These are phyloP conservation scores for Botrytis deweyae DNA, from an alignment of 2,329 filamentous ascomycete genomes.

Conservation along the genomic window DNA sequence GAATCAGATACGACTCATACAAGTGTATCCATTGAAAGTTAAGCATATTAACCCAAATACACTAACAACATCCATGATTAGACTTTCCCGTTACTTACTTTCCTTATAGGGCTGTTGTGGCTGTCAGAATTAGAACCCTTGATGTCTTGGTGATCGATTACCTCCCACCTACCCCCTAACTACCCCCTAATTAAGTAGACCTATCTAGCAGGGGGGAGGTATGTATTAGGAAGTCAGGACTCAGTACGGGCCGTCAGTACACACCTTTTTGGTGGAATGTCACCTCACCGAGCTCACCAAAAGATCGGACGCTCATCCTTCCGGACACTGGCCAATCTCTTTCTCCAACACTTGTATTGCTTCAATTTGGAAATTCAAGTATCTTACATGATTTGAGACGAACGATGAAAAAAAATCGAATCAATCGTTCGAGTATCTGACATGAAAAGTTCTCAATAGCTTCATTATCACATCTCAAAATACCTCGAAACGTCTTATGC, in stretches of 20 bases:
- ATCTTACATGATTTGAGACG: conserved; percentile 13
- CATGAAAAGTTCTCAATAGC: conserved; percentile 4
- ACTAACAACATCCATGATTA: neutral
- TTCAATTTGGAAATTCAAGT: neutral
- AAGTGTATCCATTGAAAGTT: neutral
- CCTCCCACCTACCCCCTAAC: neutral
- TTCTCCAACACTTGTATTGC: conserved; percentile 18
- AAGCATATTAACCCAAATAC: neutral
- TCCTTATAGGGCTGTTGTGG: conserved; percentile 14
- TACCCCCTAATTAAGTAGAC: neutral
- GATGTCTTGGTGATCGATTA: conserved; percentile 1
- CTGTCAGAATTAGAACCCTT: conserved; percentile 17
- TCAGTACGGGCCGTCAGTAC: neutral
- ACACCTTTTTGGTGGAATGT: neutral
- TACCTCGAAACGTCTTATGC: conserved; percentile 5
- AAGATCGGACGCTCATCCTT: conserved; percentile 29
- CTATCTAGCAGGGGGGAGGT: neutral
- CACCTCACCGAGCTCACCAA: neutral
- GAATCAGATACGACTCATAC: neutral
- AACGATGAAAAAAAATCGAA: neutral
- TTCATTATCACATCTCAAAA: conserved; percentile 5
- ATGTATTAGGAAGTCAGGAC: neutral
- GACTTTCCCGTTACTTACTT: neutral
- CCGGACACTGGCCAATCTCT: conserved; percentile 30
- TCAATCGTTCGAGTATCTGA: neutral